Base-by-base conservation (phyloP, 2,329 filamentous ascomycete genomes). In the Hortaea werneckii region DNA sequence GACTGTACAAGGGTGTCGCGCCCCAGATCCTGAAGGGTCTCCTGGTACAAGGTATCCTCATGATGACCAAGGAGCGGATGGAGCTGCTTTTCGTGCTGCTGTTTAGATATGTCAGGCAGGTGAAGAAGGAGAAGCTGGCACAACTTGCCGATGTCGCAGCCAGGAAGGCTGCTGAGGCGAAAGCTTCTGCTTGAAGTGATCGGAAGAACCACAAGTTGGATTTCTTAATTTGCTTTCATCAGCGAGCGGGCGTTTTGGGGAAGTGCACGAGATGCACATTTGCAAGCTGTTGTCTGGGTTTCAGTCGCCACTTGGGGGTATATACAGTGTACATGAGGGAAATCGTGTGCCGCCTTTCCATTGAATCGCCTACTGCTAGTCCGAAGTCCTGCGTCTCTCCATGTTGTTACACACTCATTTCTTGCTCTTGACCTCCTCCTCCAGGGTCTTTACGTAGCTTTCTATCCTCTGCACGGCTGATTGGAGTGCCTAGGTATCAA, bases 51-150 rank as follows among this genome's bases (percentile, higher is more conserved):
- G 92, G 92, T 42, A 80, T 98, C 46, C 73, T 98, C 35, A 98
- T 98, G 92, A 98, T 95, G 88, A 92, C 88, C 41, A 98, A 98
- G 70, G 92, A 98, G 69, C 79, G 88, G 55, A 86, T 96, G 67
- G 92, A 96, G 65, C 71, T 96, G 11, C 65, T 88, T 39, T 96
- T 95, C 63, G 73, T 96, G 51, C 70, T 95, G 28, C 76, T 98
- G 42, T 82, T 95, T 66, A 79, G 87, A 57, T 94, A 92, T 58
- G 62, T 95, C 44, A 79, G 81, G 54, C 79, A 80, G 54, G 58
- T 94, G 47, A 80, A 79, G 57, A 76, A 80, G 39, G 75, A 83
- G 54, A 82, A 84, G 62, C 70, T 94, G 38, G 75, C 79, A 53
- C 84, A 82, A 61, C 72, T 80, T 11, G 80, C 81, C 9, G 74